A percentile compares a stretch with the other conserved stretches of the same genome.
Conservation (phyloP, 805 yeast genomes). For the Starmerella sirachaensis region DNA sequence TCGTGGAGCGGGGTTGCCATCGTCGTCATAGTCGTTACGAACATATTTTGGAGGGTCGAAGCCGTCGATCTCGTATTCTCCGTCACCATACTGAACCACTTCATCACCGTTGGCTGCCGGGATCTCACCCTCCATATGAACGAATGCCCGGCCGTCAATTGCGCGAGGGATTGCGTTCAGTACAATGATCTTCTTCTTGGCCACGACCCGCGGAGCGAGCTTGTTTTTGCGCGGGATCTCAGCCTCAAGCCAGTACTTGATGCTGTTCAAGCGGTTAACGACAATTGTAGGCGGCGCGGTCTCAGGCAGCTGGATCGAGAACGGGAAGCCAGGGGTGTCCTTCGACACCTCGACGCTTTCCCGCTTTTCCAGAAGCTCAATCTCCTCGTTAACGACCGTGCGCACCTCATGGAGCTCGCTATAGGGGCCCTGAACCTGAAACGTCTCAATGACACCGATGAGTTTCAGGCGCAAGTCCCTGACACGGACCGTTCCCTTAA, state of each 20-base stretch:
- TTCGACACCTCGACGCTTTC: not conserved
- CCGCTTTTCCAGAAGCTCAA: not conserved
- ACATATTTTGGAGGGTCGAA: not conserved
- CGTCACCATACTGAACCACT: slow-evolving; percentile 5
- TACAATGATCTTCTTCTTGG: not conserved
- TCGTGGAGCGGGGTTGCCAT: not conserved
- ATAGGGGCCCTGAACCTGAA: slow-evolving; percentile 12
- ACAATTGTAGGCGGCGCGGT: slow-evolving; percentile 9
- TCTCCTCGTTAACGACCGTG: slow-evolving; percentile 5
- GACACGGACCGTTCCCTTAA: slow-evolving; percentile 3
- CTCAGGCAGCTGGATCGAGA: slow-evolving; percentile 54
- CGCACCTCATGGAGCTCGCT: slow-evolving; percentile 6
- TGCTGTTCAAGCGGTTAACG: slow-evolving; percentile 6
- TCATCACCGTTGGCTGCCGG: slow-evolving; percentile 5
- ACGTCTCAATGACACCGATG: slow-evolving; percentile 7
- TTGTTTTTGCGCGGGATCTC: not conserved
- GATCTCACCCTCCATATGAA: slow-evolving; percentile 4
- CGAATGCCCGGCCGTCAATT: not conserved
- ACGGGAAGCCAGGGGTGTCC: slow-evolving; percentile 72
- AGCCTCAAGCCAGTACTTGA: slow-evolving; percentile 6
- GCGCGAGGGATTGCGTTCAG: not conserved
- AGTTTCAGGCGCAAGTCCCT: slow-evolving; percentile 3
- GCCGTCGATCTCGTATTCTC: not conserved
- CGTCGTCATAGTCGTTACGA: not conserved
- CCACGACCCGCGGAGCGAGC: not conserved